Base-by-base conservation (phyloP, 345 rosid species). In the Adansonia digitata region DNA sequence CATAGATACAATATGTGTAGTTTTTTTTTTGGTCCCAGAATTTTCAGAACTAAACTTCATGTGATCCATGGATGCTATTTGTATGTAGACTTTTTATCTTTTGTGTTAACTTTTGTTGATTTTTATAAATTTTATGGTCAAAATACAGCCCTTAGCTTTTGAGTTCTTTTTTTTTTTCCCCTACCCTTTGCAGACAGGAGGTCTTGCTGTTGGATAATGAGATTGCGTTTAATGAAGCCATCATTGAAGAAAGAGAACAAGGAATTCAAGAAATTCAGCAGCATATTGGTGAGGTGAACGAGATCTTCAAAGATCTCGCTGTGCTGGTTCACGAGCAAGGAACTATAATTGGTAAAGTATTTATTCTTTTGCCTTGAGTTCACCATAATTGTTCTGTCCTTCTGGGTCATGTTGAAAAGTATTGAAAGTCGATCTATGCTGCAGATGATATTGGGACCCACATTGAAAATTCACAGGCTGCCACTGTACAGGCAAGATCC, bases 251-350 rank as follows among this genome's bases (percentile, higher is more conserved):
- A 85, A 88, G 98, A 83, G 98, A 95, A 65, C 97, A 90, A 49
- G 97, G 98, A 75, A 91, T 93, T 72, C 91, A 93, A 64, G 99
- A 93, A 80, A 90, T 95, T 75, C 97, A 91, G 82, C 92, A 89
- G 80, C 97, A 93, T 80, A 93, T 95, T 79, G 97, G 98, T 9
- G 97, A 95, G 86, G 99, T 93, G 76, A 90, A 95, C 31, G 94
- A 93, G 77, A 89, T 93, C 22, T 91, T 95, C 64, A 95, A 95
- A 80, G 98, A 95, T 84, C 90, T 95, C 14, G 98, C 97, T n/a
- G 93, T 93, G 46, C 83, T 91, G 66, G 97, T 95, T 75, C 96
- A 93, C 14, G 94, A 93, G 75, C 97, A 95, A 79, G 99, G 97
- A 74, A 55, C 88, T 27, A 84, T 93, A 89, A 90, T 93, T 24